A percentile compares a stretch with the other conserved stretches of the same genome.
These are phyloP conservation scores for Peniophora sp. DNA, from an alignment of 1,284 basidiomycete species.

Conservation along the genomic window DNA sequence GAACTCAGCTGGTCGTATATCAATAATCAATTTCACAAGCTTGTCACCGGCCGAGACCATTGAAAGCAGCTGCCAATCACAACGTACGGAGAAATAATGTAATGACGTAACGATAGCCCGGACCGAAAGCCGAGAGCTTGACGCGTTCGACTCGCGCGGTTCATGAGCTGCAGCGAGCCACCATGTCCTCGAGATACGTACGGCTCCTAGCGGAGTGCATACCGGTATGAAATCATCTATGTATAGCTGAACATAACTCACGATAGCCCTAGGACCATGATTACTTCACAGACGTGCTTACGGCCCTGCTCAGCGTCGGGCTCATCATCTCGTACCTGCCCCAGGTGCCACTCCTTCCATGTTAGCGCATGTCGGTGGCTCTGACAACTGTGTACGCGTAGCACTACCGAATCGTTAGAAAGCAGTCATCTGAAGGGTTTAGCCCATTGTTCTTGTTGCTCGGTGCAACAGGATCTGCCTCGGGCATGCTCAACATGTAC, in stretches of 20 bases:
- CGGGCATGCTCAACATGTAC: constrained; percentile 78
- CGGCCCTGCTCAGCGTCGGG: constrained; percentile 69
- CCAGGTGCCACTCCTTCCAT: constrained; percentile 44
- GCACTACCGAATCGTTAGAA: constrained; percentile 69
- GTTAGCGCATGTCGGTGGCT: background rate
- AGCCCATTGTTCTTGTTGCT: constrained; percentile 92
- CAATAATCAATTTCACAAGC: too few relatives aligned
- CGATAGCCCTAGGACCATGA: constrained; percentile 42
- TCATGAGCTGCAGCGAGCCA: background rate
- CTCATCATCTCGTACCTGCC: constrained; percentile 85
- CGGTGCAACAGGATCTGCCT: constrained; percentile 79
- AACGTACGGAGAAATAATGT: too few relatives aligned
- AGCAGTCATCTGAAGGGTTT: constrained; percentile 79
- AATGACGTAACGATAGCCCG: too few relatives aligned
- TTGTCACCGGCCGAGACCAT: too few relatives aligned
- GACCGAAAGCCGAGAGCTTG: too few relatives aligned
- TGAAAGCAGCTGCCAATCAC: too few relatives aligned
- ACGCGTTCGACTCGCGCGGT: too few relatives aligned
- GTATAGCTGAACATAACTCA: background rate
- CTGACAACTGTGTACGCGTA: constrained; percentile 18
- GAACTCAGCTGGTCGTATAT: too few relatives aligned
- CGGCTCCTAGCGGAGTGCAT: background rate
- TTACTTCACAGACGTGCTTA: constrained; percentile 66
- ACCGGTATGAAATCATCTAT: background rate
- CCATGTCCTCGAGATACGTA: background rate